These are phyloP conservation scores for Zostera marina DNA, from an alignment of 116 monocot genomes.

Conservation along the genomic window DNA sequence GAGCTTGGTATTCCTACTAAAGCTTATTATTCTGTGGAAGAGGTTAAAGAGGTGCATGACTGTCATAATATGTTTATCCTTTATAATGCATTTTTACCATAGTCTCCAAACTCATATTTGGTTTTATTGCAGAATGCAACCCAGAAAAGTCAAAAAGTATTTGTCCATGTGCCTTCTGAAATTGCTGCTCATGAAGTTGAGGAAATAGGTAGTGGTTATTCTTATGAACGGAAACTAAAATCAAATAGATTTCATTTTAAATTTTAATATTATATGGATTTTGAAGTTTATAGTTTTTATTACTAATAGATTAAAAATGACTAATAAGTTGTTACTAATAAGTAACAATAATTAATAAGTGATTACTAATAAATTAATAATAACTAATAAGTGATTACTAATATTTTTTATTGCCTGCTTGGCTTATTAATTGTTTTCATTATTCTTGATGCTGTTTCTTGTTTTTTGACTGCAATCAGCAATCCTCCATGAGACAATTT, in stretches of 20 bases:
- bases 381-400: too few species aligned
- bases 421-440: too few species aligned
- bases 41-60: constrained; percentile 80
- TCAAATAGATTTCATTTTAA: background rate
- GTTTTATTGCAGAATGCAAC: constrained; percentile 61
- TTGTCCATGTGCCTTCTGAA: constrained; percentile 94
- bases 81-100: background rate
- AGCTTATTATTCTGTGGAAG: constrained; percentile 95
- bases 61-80: background rate
- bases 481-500: too few species aligned
- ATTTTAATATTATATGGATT: background rate
- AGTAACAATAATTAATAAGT: too few species aligned
- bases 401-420: too few species aligned
- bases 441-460: too few species aligned
- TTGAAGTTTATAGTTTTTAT: too few species aligned
- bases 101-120: background rate
- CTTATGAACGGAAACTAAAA: background rate
- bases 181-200: constrained; percentile 99
- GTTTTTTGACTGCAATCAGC: too few species aligned
- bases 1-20: constrained; percentile 93
- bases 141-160: constrained; percentile 93
- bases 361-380: too few species aligned
- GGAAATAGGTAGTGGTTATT: constrained; percentile 58
- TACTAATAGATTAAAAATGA: too few species aligned
- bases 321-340: too few species aligned